Evolutionary conservation across 1,284 basidiomycete species (phyloP), one percentile per base, ranked within the genome.

Genomic region (Microbotryum scabiosae): DNA sequence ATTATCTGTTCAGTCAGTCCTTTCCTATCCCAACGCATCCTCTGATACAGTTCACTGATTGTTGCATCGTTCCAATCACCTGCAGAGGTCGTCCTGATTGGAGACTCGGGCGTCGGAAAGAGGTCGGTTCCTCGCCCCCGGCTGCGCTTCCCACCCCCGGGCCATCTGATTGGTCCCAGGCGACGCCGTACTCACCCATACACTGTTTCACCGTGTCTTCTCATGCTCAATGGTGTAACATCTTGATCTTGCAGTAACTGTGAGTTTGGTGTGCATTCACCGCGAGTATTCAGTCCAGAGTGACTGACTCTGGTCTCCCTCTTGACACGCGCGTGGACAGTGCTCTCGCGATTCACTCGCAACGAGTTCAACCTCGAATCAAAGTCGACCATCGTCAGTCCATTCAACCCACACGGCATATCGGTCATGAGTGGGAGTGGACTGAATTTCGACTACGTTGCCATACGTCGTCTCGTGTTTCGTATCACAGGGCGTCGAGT

Each of bases 361-460:
- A 97, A 97, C 76, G 94, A 97, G 79, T 99, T 98, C 84, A 96
- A 94, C 80, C 83, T 96, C 73, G 94, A 98, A 75, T 93, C 90
- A 64, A 97, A 97, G 80, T 96, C 92, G 65, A 98, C 94, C 25
- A 98, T 99, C 76, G 94, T 21, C n/a, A 26, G 21, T 48, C 25
- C 47, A 23, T 21, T 21, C 18, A 41, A 9, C 8, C 12, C 12
- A 18, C 16, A 41, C 36, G 36, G 30, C n/a, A 30, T 30, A 30
- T 30, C 30, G 10, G 10, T 30, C 30, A 30, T 9, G 30, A 6
- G 10, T 2, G 30, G 30, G 30, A 9, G 8, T 9, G 8, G 30
- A 30, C 30, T 30, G 30, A 30, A 7, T 30, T 9, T 41, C 36
- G 36, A 30, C 36, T 18, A 41, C 16, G 36, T 41, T 41, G 36